Percentiles rank a stretch among this genome's conserved stretches.
phyloP scores from a whole-genome alignment of 306 rosid species.

The Malus sieversii region DNA sequence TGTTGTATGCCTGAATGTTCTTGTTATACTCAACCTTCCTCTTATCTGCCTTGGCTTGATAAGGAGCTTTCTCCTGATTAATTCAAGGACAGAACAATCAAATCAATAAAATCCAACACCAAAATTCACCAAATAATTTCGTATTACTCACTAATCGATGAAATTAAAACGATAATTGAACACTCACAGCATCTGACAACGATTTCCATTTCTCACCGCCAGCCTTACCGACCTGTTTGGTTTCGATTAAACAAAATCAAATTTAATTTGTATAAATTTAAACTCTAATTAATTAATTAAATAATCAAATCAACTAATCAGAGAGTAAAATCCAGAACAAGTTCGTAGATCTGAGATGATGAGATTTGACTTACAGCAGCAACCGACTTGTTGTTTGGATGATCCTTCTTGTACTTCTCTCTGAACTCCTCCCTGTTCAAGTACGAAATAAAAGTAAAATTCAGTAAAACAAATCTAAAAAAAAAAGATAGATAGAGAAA shows the following conservation, averaged over 20 bases:
- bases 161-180: background rate
- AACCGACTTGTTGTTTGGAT: slow-evolving; percentile 69
- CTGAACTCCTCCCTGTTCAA: slow-evolving; percentile 67
- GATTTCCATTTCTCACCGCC: slow-evolving; percentile 79
- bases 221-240: slow-evolving; percentile 73
- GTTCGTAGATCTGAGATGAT: background rate
- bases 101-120: background rate
- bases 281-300: background rate
- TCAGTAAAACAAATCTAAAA: background rate
- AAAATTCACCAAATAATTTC: background rate
- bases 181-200: slow-evolving; percentile 73
- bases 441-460: background rate
- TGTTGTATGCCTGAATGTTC: slow-evolving; percentile 49
- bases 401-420: slow-evolving; percentile 60
- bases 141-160: accelerated
- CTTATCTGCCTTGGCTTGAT: slow-evolving; percentile 58
- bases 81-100: background rate
- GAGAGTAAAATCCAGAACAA: background rate
- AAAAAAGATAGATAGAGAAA: background rate
- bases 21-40: slow-evolving; percentile 58
- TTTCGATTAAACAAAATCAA: background rate
- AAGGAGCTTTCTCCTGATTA: slow-evolving; percentile 74
- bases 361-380: slow-evolving; percentile 45
- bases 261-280: no score
- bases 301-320: background rate